Base-by-base conservation (phyloP, 768 basidiomycete genomes). In the Trametes elegans region DNA sequence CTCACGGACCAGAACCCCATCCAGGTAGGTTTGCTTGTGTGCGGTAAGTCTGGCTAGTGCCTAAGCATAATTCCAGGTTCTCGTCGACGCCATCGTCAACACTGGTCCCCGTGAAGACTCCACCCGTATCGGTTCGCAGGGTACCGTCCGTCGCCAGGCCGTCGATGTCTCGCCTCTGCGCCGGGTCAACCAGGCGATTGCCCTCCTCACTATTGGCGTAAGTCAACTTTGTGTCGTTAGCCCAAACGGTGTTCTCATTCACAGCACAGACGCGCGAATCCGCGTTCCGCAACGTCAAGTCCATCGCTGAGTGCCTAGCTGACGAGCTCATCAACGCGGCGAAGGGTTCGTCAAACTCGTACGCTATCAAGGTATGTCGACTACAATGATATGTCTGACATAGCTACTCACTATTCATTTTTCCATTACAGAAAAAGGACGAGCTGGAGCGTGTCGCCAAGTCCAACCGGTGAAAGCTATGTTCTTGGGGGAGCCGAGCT, bases 361-460 rank as follows among this genome's bases (percentile, higher is more conserved):
- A 98, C 73, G 96, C 96, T 59, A 99, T 99, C 83, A 98, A 98
- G 91, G 90, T 90, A 40, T 41, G 76, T 66, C 28, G 14, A n/a
- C 2, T 11, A 6, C 28, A 40, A 47, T 39, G 32, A 19, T 48
- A 28, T 11, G 50, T 42, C 13, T 18, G 3, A 38, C 3, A 39
- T 51, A 27, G 39, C 35, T 67, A 36, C 59, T 32, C 29, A 24
- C 5, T 54, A 18, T 23, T 58, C 14, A 4, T 39, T 31, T 57
- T n/a, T n/a, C n/a, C n/a, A n/a, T n/a, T 42, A 66, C 69, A 91
- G 93, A 95, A 95, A 91, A 97, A 95, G 81, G 95, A 98, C 75
- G 96, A 99, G 76, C 86, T 99, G 62, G 96, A 99, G 82, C 95
- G 96, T 82, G 97, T 99, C 54, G 97, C 97, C 80, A 98, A 98